A percentile compares a stretch with the other conserved stretches of the same genome.
phyloP scores from a whole-genome alignment of 257 asterid genomes.

The Coffea eugenioides region DNA sequence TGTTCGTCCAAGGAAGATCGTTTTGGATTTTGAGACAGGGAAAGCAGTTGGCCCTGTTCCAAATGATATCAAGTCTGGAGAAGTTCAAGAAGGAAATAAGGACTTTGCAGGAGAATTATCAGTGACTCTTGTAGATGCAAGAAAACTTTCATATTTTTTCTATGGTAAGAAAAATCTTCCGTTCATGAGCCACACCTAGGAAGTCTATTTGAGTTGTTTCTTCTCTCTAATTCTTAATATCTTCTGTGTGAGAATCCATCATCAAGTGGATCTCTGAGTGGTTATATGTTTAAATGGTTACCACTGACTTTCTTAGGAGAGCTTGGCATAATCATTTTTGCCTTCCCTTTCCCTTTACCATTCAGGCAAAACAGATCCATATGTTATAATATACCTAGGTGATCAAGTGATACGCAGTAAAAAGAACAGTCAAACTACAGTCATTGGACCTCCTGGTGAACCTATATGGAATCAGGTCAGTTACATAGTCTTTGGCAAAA shows the following conservation, averaged over 20 bases:
- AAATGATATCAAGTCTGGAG: slow-evolving; percentile 42
- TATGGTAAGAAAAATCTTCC: slow-evolving; percentile 50
- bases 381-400: slow-evolving; percentile 74
- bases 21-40: slow-evolving; percentile 84
- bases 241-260: background rate
- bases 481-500: background rate
- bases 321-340: slow-evolving; percentile 5
- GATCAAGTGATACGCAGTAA: slow-evolving; percentile 94
- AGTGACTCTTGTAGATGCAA: slow-evolving; percentile 90
- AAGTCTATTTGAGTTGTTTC: background rate
- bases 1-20: slow-evolving; percentile 95
- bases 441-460: slow-evolving; percentile 95
- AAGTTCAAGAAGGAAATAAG: slow-evolving; percentile 75
- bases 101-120: slow-evolving; percentile 91
- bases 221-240: slow-evolving; percentile 6
- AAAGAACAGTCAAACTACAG: slow-evolving; percentile 92
- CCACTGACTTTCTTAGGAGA: background rate
- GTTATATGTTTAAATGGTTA: background rate
- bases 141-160: slow-evolving; percentile 73
- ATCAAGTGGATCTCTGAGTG: background rate
- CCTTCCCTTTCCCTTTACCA: slow-evolving; percentile 7
- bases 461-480: slow-evolving; percentile 99
- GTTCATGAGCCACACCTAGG: background rate
- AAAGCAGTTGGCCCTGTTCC: slow-evolving; percentile 69
- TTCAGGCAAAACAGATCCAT: slow-evolving; percentile 98